A percentile compares a stretch with the other conserved stretches of the same genome.
Conservation (phyloP, 371 early-diverging fungal genomes). For the Blastocladiella emersonii region DNA sequence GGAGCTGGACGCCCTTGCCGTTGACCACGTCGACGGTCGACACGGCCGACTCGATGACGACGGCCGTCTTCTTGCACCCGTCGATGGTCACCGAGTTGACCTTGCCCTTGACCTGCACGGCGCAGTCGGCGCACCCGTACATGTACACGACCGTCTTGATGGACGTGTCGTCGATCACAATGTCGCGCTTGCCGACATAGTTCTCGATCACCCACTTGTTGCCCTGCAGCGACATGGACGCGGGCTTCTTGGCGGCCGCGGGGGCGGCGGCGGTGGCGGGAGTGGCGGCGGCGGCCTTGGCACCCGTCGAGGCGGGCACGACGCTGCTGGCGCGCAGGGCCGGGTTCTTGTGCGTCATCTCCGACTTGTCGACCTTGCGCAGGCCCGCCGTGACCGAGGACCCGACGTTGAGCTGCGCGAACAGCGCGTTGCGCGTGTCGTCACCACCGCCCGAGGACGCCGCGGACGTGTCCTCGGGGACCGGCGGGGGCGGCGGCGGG, state of each 20-base stretch:
- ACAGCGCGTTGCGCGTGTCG: conserved; percentile 39
- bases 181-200: conserved; percentile 54
- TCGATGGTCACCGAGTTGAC: conserved; percentile 70
- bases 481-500: conserved; percentile 51
- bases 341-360: conserved; percentile 97
- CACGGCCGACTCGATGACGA: conserved; percentile 71
- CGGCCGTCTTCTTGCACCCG: conserved; percentile 78
- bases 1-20: conserved; percentile 73
- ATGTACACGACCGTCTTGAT: conserved; percentile 84
- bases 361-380: conserved; percentile 81
- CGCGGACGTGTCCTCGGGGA: conserved; percentile 16
- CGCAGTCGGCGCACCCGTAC: conserved; percentile 76
- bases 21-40: conserved; percentile 84
- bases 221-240: conserved; percentile 68
- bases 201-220: conserved; percentile 89
- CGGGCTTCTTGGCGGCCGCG: conserved; percentile 49
- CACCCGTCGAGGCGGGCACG: conserved; percentile 22
- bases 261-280: conserved; percentile 46
- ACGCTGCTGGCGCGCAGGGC: conserved; percentile 49
- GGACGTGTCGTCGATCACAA: conserved; percentile 63
- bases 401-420: conserved; percentile 79
- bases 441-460: conserved; percentile 11
- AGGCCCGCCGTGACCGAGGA: conserved; percentile 57
- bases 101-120: conserved; percentile 80
- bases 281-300: conserved; percentile 33